Conservation (phyloP, 306 rosid genomes). For the Medicago ruthenica region DNA sequence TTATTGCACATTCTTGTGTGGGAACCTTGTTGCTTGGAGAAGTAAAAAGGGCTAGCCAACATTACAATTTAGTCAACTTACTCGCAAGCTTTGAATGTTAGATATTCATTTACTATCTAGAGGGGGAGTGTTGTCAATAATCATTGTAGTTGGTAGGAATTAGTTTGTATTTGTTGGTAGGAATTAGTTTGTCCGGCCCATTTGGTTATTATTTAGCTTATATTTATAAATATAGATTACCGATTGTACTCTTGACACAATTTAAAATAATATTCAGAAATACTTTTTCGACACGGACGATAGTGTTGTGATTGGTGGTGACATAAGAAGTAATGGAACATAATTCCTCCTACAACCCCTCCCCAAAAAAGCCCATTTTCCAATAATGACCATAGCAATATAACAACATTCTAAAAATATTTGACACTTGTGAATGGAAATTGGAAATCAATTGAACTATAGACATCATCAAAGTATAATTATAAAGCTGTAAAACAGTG, state of each 20-base stretch:
- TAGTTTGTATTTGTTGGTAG: no score
- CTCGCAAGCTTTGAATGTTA: background rate
- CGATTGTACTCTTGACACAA: background rate
- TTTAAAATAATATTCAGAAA: background rate
- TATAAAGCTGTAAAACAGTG: conserved; percentile 33
- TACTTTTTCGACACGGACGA: background rate
- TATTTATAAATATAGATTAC: background rate
- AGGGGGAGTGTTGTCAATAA: background rate
- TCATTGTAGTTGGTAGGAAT: background rate
- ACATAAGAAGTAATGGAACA: conserved; percentile 27
- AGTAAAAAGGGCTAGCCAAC: background rate
- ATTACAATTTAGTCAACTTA: background rate
- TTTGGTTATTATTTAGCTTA: background rate
- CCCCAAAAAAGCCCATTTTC: background rate
- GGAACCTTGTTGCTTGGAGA: no score
- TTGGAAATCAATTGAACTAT: background rate
- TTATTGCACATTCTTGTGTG: no score
- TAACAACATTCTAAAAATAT: background rate
- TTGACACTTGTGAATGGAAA: background rate
- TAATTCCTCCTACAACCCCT: background rate
- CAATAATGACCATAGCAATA: background rate
- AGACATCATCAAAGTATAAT: conserved; percentile 16
- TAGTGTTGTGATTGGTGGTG: background rate
- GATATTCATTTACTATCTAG: background rate
- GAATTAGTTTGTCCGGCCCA: no score